These are phyloP conservation scores for Eutrema yunnanense DNA, from an alignment of 345 rosid species.

Conservation along the genomic window DNA sequence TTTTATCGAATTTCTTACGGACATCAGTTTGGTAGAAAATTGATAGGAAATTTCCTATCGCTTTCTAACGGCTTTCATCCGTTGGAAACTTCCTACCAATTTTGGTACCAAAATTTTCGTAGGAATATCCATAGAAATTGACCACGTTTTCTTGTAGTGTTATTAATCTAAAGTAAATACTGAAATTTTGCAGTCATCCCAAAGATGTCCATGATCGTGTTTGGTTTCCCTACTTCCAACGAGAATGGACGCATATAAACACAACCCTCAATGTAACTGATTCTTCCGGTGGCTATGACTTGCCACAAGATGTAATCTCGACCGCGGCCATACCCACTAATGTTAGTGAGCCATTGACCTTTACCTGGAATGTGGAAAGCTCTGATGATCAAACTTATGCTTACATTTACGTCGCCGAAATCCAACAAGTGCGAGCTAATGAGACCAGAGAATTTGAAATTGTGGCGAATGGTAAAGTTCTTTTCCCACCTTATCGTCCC, in stretches of 20 bases:
- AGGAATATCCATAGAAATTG: too few species aligned
- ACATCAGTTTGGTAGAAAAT: too few species aligned
- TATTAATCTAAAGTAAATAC: neutral
- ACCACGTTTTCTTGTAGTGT: too few species aligned
- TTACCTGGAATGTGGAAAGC: neutral
- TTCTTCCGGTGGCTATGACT: neutral
- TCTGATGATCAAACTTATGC: neutral
- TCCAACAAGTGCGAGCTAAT: conserved; percentile 4
- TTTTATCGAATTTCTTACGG: too few species aligned
- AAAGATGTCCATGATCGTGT: conserved; percentile 32
- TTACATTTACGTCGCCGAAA: conserved; percentile 34
- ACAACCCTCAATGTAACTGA: neutral
- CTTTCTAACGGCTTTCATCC: too few species aligned
- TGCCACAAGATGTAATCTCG: conserved; percentile 18
- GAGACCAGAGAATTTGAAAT: conserved; percentile 23
- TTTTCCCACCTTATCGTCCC: neutral
- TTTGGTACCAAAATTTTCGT: too few species aligned
- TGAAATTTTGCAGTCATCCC: conserved; percentile 15
- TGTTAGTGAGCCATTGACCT: neutral
- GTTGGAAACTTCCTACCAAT: too few species aligned
- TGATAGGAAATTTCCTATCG: too few species aligned
- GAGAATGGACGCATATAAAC: neutral
- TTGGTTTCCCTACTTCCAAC: neutral
- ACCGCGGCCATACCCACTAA: conserved; percentile 23
- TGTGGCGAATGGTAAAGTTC: neutral